These are phyloP conservation scores for Phellopilus nigrolimitatus DNA, from an alignment of 1,284 basidiomycete genomes.

Conservation along the genomic window DNA sequence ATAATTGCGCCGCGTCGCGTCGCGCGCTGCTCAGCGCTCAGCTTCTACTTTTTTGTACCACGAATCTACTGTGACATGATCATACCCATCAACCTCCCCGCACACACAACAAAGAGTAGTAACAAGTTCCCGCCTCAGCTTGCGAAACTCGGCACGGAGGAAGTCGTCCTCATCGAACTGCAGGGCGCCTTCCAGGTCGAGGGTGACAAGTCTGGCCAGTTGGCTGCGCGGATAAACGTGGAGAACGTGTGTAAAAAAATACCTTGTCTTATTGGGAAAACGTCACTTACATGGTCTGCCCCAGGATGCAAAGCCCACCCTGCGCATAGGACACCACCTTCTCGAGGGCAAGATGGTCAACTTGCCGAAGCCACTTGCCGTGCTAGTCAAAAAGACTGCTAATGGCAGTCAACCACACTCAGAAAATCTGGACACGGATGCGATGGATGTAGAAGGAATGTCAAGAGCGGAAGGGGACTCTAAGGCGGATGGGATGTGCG, in stretches of 20 bases:
- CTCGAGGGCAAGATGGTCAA: constrained; percentile 82
- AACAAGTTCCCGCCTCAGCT: constrained; percentile 52
- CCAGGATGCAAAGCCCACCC: constrained; percentile 68
- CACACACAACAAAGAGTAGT: constrained; percentile 28
- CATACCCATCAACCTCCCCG: constrained; percentile 42
- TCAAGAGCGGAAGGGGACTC: constrained; percentile 30
- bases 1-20: constrained; percentile 10
- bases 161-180: constrained; percentile 69
- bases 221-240: constrained; percentile 59
- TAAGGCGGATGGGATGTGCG: constrained; percentile 25
- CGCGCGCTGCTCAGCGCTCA: neutral
- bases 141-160: constrained; percentile 62
- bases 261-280: neutral
- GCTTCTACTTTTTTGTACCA: neutral
- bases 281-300: neutral
- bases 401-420: too few species aligned
- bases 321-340: constrained; percentile 82
- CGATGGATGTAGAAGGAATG: constrained; percentile 18
- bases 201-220: constrained; percentile 46
- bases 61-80: constrained; percentile 39
- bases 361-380: constrained; percentile 73
- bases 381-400: constrained; percentile 36
- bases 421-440: too few species aligned
- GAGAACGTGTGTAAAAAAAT: constrained; percentile 35
- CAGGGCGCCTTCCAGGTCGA: constrained; percentile 70